Conservation (phyloP, 208 protist genomes). For the Leishmania turanica region DNA sequence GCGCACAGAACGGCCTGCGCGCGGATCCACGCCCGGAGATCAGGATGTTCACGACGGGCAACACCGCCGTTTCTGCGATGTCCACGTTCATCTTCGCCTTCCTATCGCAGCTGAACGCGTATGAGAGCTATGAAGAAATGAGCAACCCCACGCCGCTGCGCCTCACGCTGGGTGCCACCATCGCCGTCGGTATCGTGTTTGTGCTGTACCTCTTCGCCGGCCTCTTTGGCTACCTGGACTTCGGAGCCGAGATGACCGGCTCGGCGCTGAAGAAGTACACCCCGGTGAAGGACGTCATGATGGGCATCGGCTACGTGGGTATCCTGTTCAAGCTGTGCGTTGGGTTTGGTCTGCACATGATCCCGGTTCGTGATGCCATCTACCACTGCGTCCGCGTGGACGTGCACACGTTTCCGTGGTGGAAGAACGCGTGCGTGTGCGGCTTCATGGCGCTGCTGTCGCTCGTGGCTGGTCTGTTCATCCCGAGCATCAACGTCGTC, state of each 20-base stretch:
- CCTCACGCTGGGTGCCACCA: constrained; percentile 49
- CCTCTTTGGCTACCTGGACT: constrained; percentile 84
- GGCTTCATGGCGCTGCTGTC: constrained; percentile 35
- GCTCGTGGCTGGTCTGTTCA: constrained; percentile 69
- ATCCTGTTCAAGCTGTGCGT: constrained; percentile 80
- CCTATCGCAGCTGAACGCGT: constrained; percentile 73
- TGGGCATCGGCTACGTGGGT: constrained; percentile 58
- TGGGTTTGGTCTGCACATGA: constrained; percentile 64
- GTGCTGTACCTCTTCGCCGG: constrained; percentile 75
- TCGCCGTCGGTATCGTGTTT: constrained; percentile 54
- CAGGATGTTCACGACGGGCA: constrained; percentile 49
- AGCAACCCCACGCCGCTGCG: constrained; percentile 44
- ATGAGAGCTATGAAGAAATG: constrained; percentile 69
- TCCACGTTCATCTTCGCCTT: constrained; percentile 78
- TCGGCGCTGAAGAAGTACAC: constrained; percentile 70
- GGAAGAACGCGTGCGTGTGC: constrained; percentile 50
- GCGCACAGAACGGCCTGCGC: constrained; percentile 35
- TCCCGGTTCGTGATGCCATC: constrained; percentile 62
- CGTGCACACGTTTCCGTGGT: constrained; percentile 46
- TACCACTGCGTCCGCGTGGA: constrained; percentile 56
- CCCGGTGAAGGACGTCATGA: constrained; percentile 48
- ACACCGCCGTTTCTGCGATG: constrained; percentile 53
- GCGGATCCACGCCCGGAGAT: constrained; percentile 43
- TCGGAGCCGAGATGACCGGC: constrained; percentile 42
- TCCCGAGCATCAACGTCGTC: constrained; percentile 66